These are phyloP conservation scores for Echinosophora koreensis DNA, from an alignment of 306 rosid genomes.

Conservation along the genomic window DNA sequence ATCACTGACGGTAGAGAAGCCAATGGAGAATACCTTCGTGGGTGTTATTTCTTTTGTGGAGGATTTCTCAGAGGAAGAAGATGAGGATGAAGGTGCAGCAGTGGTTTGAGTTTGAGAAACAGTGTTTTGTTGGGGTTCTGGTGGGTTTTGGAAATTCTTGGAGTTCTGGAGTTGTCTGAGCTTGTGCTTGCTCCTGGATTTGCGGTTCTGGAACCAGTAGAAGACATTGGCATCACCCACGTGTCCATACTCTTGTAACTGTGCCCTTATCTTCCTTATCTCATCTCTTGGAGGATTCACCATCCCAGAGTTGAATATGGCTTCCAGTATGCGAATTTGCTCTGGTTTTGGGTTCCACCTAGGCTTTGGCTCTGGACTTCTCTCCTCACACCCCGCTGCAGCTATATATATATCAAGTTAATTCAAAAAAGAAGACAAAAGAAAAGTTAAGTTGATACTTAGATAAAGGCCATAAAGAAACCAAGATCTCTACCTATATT, in stretches of 20 bases:
- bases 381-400: slow-evolving; percentile 72
- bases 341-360: slow-evolving; percentile 98
- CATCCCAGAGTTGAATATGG: slow-evolving; percentile 95
- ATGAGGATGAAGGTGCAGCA: slow-evolving; percentile 45
- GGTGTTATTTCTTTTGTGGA: slow-evolving; percentile 58
- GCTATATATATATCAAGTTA: not conserved
- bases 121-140: slow-evolving; percentile 47
- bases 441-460: not conserved
- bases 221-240: slow-evolving; percentile 98
- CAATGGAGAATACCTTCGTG: slow-evolving; percentile 53
- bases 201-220: slow-evolving; percentile 97
- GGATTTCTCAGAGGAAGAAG: slow-evolving; percentile 82
- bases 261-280: slow-evolving; percentile 88
- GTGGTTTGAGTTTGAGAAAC: slow-evolving; percentile 22
- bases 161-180: slow-evolving; percentile 87
- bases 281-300: slow-evolving; percentile 97
- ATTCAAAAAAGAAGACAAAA: too few species aligned
- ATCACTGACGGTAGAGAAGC: slow-evolving; percentile 59
- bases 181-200: slow-evolving; percentile 97
- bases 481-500: not conserved
- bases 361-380: slow-evolving; percentile 95
- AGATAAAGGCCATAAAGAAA: not conserved
- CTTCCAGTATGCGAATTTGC: slow-evolving; percentile 89
- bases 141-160: slow-evolving; percentile 45
- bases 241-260: slow-evolving; percentile 91